Conservation (phyloP, 305 asterid species). For the Solanum chacoense region DNA sequence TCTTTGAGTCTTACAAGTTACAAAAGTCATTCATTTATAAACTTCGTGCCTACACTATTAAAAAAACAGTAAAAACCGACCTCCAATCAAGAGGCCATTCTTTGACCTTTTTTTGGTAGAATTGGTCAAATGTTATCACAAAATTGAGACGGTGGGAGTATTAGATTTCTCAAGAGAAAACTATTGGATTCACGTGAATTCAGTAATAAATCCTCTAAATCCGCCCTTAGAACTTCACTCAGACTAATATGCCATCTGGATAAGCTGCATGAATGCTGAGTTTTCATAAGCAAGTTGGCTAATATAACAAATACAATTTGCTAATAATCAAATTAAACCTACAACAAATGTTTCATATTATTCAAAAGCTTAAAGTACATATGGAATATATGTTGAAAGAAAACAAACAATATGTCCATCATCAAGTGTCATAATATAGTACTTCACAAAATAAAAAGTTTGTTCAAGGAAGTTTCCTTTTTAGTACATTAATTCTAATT, state of each 20-base stretch:
- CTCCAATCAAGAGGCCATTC: not conserved
- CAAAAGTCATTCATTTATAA: not conserved
- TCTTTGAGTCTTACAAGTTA: not conserved
- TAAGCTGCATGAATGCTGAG: not conserved
- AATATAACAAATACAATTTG: not conserved
- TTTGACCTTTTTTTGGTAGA: not conserved
- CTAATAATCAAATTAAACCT: not conserved
- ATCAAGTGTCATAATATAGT: not conserved
- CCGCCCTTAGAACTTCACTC: not conserved
- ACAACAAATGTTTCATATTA: not conserved
- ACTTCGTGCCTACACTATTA: not conserved
- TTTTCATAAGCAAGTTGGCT: not conserved
- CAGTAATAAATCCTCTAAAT: not conserved
- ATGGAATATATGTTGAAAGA: not conserved
- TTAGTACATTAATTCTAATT: not conserved
- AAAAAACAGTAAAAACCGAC: too few relatives aligned
- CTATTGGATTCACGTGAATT: not conserved
- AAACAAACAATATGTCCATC: not conserved
- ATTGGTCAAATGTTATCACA: not conserved
- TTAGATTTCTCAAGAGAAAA: too few relatives aligned
- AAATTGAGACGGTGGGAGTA: too few relatives aligned
- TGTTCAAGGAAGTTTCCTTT: not conserved
- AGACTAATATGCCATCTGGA: not conserved
- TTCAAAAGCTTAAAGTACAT: not conserved
- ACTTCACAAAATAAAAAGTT: not conserved